Evolutionary conservation across 2,329 filamentous ascomycete genomes (phyloP).

Genomic region (Epichloe gansuensis): DNA sequence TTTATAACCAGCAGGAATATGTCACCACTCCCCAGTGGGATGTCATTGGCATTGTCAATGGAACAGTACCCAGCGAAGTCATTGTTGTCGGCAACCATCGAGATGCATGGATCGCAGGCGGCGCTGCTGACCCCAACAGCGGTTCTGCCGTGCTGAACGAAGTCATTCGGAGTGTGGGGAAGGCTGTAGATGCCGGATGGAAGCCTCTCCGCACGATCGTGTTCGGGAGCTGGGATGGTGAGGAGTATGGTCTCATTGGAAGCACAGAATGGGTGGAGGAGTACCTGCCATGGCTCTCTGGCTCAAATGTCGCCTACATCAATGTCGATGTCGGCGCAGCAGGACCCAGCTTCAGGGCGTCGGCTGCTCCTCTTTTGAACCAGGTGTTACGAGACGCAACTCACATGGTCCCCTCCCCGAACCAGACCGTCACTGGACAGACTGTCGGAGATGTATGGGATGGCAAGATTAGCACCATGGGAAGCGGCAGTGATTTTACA

Average conservation of each 20-base stretch:
- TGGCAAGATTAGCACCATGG: conserved; percentile 50
- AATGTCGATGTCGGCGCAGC: conserved; percentile 69
- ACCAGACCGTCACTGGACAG: conserved; percentile 60
- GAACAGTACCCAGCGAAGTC: conserved; percentile 71
- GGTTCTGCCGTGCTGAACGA: conserved; percentile 71
- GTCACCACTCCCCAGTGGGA: conserved; percentile 77
- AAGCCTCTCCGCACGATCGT: conserved; percentile 72
- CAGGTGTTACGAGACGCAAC: conserved; percentile 57
- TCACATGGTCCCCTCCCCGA: conserved; percentile 51
- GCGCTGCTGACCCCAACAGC: conserved; percentile 70
- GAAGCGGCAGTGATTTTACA: conserved; percentile 61
- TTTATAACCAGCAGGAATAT: conserved; percentile 71
- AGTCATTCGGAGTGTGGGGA: conserved; percentile 60
- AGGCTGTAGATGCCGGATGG: conserved; percentile 48
- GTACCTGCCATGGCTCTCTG: conserved; percentile 66
- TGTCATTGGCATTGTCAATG: conserved; percentile 85
- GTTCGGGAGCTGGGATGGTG: conserved; percentile 71
- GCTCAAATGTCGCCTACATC: conserved; percentile 65
- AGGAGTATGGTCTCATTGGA: conserved; percentile 77
- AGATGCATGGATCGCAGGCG: conserved; percentile 82
- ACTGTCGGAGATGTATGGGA: conserved; percentile 59
- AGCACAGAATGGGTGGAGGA: conserved; percentile 93
- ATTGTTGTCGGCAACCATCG: conserved; percentile 85
- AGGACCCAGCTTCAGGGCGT: conserved; percentile 49
- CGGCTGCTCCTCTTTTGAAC: conserved; percentile 65